phyloP scores from a whole-genome alignment of 1,284 basidiomycete genomes.

The Trichosporon ovoides region DNA sequence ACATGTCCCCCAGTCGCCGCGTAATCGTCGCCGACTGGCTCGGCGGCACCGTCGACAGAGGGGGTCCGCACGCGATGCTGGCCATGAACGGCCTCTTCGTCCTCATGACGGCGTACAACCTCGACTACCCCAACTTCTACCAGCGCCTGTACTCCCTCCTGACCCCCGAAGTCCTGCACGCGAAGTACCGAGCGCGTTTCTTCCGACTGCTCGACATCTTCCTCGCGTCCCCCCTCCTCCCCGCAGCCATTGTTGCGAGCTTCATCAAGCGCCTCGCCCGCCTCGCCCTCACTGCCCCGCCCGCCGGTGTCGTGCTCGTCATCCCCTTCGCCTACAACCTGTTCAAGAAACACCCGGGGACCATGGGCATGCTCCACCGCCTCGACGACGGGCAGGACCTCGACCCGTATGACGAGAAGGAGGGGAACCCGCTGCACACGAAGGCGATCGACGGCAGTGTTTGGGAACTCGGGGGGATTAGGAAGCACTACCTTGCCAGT shows the following conservation, averaged over 20 bases:
- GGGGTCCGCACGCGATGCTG: conserved; percentile 79
- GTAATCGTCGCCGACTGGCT: conserved; percentile 93
- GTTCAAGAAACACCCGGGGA: conserved; percentile 81
- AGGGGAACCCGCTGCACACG: conserved; percentile 70
- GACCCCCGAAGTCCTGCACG: conserved; percentile 78
- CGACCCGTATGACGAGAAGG: conserved; percentile 57
- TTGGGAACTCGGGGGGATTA: conserved; percentile 83
- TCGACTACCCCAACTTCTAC: conserved; percentile 95
- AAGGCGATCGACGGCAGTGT: conserved; percentile 77
- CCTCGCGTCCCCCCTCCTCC: conserved; percentile 85
- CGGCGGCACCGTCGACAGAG: conserved; percentile 75
- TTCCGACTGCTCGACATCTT: conserved; percentile 89
- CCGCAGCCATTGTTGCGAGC: conserved; percentile 80
- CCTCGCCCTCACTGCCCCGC: conserved; percentile 76
- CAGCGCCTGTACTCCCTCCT: conserved; percentile 86
- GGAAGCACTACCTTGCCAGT: conserved; percentile 75
- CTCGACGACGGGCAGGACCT: conserved; percentile 38
- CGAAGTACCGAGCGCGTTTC: conserved; percentile 88
- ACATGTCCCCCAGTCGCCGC: conserved; percentile 48
- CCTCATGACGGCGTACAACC: conserved; percentile 89
- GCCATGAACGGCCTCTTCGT: conserved; percentile 88
- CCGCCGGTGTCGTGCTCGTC: conserved; percentile 81
- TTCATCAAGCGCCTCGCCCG: conserved; percentile 89
- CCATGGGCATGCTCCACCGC: conserved; percentile 90
- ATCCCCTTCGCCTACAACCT: conserved; percentile 94